Evolutionary conservation across 495 filamentous ascomycete species (phyloP).

Genomic region (Acidiella bohemica): DNA sequence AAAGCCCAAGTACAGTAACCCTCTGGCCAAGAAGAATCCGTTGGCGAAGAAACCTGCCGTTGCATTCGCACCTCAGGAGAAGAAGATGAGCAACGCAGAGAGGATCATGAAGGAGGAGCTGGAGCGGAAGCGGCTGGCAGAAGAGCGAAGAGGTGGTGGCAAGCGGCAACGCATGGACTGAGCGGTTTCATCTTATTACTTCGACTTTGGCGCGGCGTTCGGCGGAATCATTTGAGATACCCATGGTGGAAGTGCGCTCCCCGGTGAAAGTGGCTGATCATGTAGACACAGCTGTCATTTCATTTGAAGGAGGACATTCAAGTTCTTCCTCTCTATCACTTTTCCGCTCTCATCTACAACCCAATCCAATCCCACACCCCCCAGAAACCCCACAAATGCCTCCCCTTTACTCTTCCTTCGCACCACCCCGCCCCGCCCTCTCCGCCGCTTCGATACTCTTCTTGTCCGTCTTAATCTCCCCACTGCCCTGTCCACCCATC

Average conservation of each 20-base stretch:
- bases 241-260: no score
- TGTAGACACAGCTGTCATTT: no score
- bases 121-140: constrained; percentile 20
- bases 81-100: constrained; percentile 28
- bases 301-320: no score
- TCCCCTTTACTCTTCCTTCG: constrained; percentile 32
- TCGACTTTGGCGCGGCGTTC: no score
- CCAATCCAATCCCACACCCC: no score
- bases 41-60: constrained; percentile 13
- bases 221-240: no score
- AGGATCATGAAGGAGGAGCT: constrained; percentile 27
- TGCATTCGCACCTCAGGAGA: constrained; percentile 11
- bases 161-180: no score
- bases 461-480: constrained; percentile 82
- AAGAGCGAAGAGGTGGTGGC: constrained; percentile 17
- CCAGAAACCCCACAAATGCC: no score
- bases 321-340: no score
- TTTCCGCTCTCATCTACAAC: no score
- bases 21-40: constrained; percentile 23
- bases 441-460: constrained; percentile 55
- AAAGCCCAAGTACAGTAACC: constrained; percentile 22
- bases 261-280: no score
- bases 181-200: no score
- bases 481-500: constrained; percentile 54
- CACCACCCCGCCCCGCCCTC: constrained; percentile 29